These are phyloP conservation scores for Kodamaea kaohsiungensis DNA, from an alignment of 805 yeast species.

Conservation along the genomic window DNA sequence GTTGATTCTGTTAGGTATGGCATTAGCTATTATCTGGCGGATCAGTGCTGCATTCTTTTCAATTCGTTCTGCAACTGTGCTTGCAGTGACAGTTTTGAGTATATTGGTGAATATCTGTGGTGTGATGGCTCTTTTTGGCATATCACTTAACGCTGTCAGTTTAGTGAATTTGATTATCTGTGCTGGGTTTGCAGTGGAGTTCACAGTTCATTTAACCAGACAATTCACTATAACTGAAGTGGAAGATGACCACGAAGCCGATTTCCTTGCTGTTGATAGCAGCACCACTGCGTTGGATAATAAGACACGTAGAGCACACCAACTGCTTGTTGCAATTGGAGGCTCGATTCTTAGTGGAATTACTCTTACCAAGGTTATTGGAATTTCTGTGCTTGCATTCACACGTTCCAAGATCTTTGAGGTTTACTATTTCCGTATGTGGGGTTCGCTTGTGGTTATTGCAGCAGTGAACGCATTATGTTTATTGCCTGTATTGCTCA, in stretches of 20 bases:
- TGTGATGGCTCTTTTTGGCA: slow-evolving; percentile 69
- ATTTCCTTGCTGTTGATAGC: slow-evolving; percentile 6
- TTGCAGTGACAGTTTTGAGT: slow-evolving; percentile 59
- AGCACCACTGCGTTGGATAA: slow-evolving; percentile 15
- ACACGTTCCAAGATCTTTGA: slow-evolving; percentile 87
- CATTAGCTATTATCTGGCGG: slow-evolving; percentile 51
- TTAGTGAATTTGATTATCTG: slow-evolving; percentile 91
- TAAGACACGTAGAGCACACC: slow-evolving; percentile 37
- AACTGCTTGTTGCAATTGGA: slow-evolving; percentile 78
- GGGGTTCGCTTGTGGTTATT: slow-evolving; percentile 75
- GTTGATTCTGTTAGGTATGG: slow-evolving; percentile 51
- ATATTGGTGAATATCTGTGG: slow-evolving; percentile 78
- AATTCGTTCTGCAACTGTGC: slow-evolving; percentile 41
- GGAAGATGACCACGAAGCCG: slow-evolving; percentile 1
- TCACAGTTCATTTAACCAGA: slow-evolving; percentile 82
- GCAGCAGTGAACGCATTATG: slow-evolving; percentile 80
- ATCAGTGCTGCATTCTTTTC: slow-evolving; percentile 65
- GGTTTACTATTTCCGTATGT: slow-evolving; percentile 91
- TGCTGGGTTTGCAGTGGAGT: slow-evolving; percentile 90
- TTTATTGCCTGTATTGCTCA: slow-evolving; percentile 71
- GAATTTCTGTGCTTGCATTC: slow-evolving; percentile 83
- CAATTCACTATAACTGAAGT: slow-evolving; percentile 54
- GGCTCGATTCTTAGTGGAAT: slow-evolving; percentile 90
- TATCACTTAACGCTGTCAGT: slow-evolving; percentile 84
- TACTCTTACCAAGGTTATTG: slow-evolving; percentile 84